Base-by-base conservation (phyloP, 768 basidiomycete genomes). In the Phanerochaete carnosa region DNA sequence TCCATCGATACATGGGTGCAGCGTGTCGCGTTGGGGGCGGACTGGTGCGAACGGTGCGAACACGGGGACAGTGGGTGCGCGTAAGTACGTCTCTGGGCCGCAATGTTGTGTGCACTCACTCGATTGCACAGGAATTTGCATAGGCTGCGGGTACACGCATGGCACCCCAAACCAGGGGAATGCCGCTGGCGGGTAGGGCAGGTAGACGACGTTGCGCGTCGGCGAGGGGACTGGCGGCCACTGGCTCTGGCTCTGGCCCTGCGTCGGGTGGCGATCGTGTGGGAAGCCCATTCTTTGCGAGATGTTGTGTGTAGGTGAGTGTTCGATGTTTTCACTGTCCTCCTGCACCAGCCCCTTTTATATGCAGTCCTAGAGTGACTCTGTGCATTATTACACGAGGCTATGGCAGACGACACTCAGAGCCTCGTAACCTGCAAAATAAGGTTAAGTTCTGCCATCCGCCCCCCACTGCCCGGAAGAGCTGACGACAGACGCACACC, bases 1-100 rank as follows among this genome's bases (percentile, higher is more conserved):
- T 8, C 74, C 73, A 19, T 83, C 85, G 15, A 88, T 78, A 25
- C 76, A 74, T 2, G 83, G 82, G 66, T 86, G 23, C 47, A 49
- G 47, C 23, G 47, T 25, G 47, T 49, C 47, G 47, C 28, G 39
- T 19, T 8, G 39, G 5, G 39, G 39, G 11, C 39, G 25, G 47
- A 25, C 47, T 29, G 45, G 45, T n/a, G 28, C 47, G 47, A 25
- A 9, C 13, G 39, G 39, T 8, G 11, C 45, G 16, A 46, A 29
- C 7, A 23, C 47, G 47, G 28, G 28, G 47, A 49, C 47, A 49
- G 47, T 25, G 23, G 13, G 23, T 25, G 47, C 23, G 28, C 23
- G 47, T 49, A 25, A 49, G 47, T 19, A 49, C 23, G 25, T 6
- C 28, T 3, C 23, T 3, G 12, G 11, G 23, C 16, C 22, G 5